These are phyloP conservation scores for Claviceps digitariae DNA, from an alignment of 2,329 filamentous ascomycete genomes.

Conservation along the genomic window DNA sequence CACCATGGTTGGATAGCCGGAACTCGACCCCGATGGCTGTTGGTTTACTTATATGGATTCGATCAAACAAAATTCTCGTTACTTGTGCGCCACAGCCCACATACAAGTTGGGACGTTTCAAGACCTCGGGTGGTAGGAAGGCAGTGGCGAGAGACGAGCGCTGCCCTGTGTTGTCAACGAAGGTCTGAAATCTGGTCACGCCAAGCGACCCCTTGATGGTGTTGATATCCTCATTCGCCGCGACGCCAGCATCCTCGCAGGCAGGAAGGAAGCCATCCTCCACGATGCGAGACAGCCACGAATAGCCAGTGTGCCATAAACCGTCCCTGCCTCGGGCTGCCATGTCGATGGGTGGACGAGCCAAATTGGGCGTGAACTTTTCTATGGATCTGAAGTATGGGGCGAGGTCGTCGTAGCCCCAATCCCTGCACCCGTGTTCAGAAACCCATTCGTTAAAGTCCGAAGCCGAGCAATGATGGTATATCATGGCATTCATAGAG, in stretches of 20 bases:
- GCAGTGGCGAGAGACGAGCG: conserved; percentile 11
- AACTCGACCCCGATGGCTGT: conserved; percentile 9
- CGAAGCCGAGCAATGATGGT: conserved; percentile 10
- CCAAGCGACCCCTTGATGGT: conserved; percentile 8
- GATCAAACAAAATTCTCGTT: conserved; percentile 8
- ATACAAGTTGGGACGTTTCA: conserved; percentile 8
- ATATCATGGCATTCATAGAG: conserved; percentile 14
- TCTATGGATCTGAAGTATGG: conserved; percentile 10
- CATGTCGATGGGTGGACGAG: conserved; percentile 7
- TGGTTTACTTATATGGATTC: conserved; percentile 4
- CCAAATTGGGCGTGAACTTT: conserved; percentile 9
- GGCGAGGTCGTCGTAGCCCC: conserved; percentile 10
- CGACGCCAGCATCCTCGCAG: conserved; percentile 7
- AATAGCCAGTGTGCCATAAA: conserved; percentile 10
- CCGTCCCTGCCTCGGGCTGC: conserved; percentile 6
- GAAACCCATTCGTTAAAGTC: conserved; percentile 11
- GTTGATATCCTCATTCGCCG: conserved; percentile 7
- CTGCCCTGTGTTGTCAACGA: conserved; percentile 9
- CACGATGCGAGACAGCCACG: conserved; percentile 6
- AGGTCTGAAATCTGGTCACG: conserved; percentile 8
- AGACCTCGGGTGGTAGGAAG: conserved; percentile 7
- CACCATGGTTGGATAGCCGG: conserved; percentile 3
- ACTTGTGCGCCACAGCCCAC: conserved; percentile 9
- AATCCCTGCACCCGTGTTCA: conserved; percentile 8
- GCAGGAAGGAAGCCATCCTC: conserved; percentile 9